Evolutionary conservation across 805 yeast genomes (phyloP).

Genomic region (Sungouiella thailandica): DNA sequence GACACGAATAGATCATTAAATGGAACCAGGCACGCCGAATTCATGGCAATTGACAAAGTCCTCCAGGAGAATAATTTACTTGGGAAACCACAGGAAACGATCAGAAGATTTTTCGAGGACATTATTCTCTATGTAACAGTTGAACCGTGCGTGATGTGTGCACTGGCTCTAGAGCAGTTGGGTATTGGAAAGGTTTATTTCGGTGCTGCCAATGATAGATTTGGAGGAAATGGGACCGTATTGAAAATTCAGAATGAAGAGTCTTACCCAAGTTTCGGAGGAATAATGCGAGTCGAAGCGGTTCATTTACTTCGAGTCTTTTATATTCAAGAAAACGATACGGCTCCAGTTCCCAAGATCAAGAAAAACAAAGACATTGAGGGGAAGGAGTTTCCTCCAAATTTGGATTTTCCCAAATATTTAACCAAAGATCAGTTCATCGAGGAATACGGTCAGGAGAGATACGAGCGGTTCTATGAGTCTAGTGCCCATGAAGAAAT

Average conservation of each 20-base stretch:
- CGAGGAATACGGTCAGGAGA: slow-evolving; percentile 42
- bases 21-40: slow-evolving; percentile 92
- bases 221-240: slow-evolving; percentile 95
- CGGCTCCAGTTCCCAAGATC: slow-evolving; percentile 76
- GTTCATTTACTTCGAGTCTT: slow-evolving; percentile 75
- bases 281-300: slow-evolving; percentile 76
- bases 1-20: slow-evolving; percentile 79
- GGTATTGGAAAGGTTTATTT: slow-evolving; percentile 70
- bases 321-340: slow-evolving; percentile 78
- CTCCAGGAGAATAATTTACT: slow-evolving; percentile 9
- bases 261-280: slow-evolving; percentile 63
- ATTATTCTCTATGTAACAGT: slow-evolving; percentile 86
- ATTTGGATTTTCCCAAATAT: slow-evolving; percentile 51
- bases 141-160: slow-evolving; percentile 99
- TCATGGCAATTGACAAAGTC: slow-evolving; percentile 60
- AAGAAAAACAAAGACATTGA: slow-evolving; percentile 66
- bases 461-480: slow-evolving; percentile 8
- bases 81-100: slow-evolving; percentile 6
- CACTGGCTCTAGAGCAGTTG: slow-evolving; percentile 79
- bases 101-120: slow-evolving; percentile 41
- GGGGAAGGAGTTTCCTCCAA: slow-evolving; percentile 51
- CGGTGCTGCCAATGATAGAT: slow-evolving; percentile 92
- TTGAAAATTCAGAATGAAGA: slow-evolving; percentile 39
- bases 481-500: slow-evolving; percentile 7
- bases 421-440: slow-evolving; percentile 48